A percentile compares a stretch with the other conserved stretches of the same genome.
These are phyloP conservation scores for Orbilia javanica DNA, from an alignment of 2,329 filamentous ascomycete genomes.

Conservation along the genomic window DNA sequence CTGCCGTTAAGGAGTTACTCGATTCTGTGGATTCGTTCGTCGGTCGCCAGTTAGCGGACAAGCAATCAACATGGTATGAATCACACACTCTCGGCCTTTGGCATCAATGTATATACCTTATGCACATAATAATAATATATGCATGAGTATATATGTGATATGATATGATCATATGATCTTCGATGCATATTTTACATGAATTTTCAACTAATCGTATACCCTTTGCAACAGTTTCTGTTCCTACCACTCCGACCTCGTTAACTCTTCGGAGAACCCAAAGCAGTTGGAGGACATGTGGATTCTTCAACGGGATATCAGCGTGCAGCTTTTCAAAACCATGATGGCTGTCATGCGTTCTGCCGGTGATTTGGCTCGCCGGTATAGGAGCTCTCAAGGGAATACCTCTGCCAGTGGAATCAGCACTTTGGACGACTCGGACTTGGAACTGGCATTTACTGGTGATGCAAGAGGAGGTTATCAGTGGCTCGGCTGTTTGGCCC, in stretches of 20 bases:
- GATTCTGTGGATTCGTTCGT: slow-evolving; percentile 53
- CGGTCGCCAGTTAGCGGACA: slow-evolving; percentile 40
- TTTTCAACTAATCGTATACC: not conserved
- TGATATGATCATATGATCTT: too few species aligned
- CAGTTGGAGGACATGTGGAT: slow-evolving; percentile 54
- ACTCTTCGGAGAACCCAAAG: slow-evolving; percentile 44
- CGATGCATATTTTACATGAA: too few species aligned
- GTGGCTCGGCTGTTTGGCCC: slow-evolving; percentile 51
- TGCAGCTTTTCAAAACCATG: slow-evolving; percentile 57
- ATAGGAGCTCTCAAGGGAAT: slow-evolving; percentile 28
- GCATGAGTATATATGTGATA: not conserved
- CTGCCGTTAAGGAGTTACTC: slow-evolving; percentile 49
- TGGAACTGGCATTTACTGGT: slow-evolving; percentile 64
- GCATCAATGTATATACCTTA: too few species aligned
- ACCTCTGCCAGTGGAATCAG: not conserved
- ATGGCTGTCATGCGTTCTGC: slow-evolving; percentile 54
- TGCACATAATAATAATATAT: too few species aligned
- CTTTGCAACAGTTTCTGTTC: slow-evolving; percentile 41
- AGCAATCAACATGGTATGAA: slow-evolving; percentile 44
- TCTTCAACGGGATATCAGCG: slow-evolving; percentile 53
- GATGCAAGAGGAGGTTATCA: slow-evolving; percentile 54
- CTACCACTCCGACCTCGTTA: slow-evolving; percentile 49
- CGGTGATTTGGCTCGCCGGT: slow-evolving; percentile 42
- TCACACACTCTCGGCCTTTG: not conserved
- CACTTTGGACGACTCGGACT: slow-evolving; percentile 63